Evolutionary conservation across 345 rosid species (phyloP).

Genomic region (Hirschfeldia incana): DNA sequence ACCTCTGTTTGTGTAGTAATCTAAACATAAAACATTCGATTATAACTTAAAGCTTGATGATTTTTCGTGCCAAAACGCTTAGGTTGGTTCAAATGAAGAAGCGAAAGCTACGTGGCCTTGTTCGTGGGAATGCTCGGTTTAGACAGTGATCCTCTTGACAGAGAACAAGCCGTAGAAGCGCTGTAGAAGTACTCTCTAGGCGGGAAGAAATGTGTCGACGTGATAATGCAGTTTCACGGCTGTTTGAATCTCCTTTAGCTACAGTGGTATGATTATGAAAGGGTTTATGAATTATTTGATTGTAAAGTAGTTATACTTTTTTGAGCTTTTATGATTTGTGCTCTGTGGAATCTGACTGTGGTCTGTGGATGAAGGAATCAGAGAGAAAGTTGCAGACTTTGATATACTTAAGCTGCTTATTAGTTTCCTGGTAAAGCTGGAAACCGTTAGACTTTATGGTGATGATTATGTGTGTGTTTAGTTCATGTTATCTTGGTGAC

Average conservation of each 20-base stretch:
- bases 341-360: slow-evolving; percentile 82
- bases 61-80: slow-evolving; percentile 30
- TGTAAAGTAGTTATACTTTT: not conserved
- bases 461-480: too few relatives aligned
- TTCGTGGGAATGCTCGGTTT: slow-evolving; percentile 91
- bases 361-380: slow-evolving; percentile 52
- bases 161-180: slow-evolving; percentile 80
- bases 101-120: slow-evolving; percentile 54
- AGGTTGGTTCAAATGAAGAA: slow-evolving; percentile 49
- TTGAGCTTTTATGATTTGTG: slow-evolving; percentile 32
- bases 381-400: slow-evolving; percentile 58
- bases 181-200: slow-evolving; percentile 81
- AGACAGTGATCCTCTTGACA: slow-evolving; percentile 75
- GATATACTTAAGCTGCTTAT: slow-evolving; percentile 62
- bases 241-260: slow-evolving; percentile 73
- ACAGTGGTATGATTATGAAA: slow-evolving; percentile 53
- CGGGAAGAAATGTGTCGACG: slow-evolving; percentile 76
- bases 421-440: slow-evolving; percentile 39
- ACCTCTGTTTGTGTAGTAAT: not conserved
- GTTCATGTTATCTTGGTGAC: too few relatives aligned
- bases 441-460: too few relatives aligned
- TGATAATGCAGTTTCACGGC: slow-evolving; percentile 73
- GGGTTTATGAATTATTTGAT: too few relatives aligned
- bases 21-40: not conserved
- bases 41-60: slow-evolving; percentile 11